A percentile compares a stretch with the other conserved stretches of the same genome.
Evolutionary conservation across 441 rosid species (phyloP).

Genomic region (Croton laevigatus): DNA sequence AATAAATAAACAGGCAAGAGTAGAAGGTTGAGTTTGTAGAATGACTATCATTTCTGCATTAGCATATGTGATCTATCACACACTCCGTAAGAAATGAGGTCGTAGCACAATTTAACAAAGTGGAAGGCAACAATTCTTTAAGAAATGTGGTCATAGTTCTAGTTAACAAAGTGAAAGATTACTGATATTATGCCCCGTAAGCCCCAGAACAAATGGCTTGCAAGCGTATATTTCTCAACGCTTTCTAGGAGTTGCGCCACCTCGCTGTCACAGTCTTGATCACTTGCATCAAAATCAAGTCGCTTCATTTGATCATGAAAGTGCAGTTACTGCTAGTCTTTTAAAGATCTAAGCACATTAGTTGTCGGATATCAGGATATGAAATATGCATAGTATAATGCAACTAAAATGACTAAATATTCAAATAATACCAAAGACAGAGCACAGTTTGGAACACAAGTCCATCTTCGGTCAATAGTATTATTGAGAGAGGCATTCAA

Average conservation of each 20-base stretch:
- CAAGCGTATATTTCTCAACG: slow-evolving; percentile 73
- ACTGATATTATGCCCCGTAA: slow-evolving; percentile 97
- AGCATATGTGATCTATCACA: too few relatives aligned
- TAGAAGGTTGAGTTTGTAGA: not conserved
- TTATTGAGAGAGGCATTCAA: too few relatives aligned
- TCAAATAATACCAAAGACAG: slow-evolving; percentile 5
- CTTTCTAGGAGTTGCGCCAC: slow-evolving; percentile 48
- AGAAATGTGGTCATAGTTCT: too few relatives aligned
- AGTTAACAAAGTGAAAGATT: too few relatives aligned
- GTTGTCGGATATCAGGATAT: not conserved
- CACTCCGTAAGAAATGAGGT: too few relatives aligned
- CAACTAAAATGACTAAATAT: not conserved
- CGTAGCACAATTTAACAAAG: not conserved
- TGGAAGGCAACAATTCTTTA: too few relatives aligned
- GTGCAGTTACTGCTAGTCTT: not conserved
- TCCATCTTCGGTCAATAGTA: too few relatives aligned
- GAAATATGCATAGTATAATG: not conserved
- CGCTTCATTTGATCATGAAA: not conserved
- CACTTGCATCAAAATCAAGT: slow-evolving; percentile 38
- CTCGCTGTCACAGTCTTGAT: slow-evolving; percentile 41
- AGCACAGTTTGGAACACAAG: too few relatives aligned
- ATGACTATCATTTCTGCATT: too few relatives aligned
- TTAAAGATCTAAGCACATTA: not conserved
- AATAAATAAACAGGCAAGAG: not conserved
- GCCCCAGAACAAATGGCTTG: slow-evolving; percentile 87